Percentiles rank a stretch among this genome's conserved stretches.
Conservation (phyloP, 2,329 filamentous ascomycete species). For the Achaetomium macrosporum region DNA sequence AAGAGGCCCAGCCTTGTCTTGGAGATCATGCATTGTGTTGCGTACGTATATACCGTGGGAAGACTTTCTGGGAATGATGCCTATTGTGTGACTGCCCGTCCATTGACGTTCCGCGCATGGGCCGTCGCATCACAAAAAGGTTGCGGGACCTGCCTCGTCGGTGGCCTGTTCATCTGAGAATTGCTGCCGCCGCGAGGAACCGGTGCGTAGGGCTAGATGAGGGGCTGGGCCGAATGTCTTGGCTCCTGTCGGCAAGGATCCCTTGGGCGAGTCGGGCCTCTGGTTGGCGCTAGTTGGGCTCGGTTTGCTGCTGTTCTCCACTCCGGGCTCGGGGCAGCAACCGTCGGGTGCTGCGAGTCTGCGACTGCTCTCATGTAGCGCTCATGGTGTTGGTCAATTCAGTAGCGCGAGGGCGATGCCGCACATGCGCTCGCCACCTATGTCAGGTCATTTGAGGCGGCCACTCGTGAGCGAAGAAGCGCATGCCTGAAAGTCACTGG, state of each 20-base stretch:
- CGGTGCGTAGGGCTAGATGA: slow-evolving; percentile 20
- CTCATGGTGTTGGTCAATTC: too few relatives aligned
- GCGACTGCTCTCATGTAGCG: too few relatives aligned
- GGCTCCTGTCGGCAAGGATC: slow-evolving; percentile 12
- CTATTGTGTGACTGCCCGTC: too few relatives aligned
- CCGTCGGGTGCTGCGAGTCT: too few relatives aligned
- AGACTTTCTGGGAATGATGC: too few relatives aligned
- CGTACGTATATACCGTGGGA: background rate
- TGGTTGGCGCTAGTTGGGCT: background rate
- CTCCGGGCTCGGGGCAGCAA: background rate
- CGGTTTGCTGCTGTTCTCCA: background rate
- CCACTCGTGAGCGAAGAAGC: too few relatives aligned
- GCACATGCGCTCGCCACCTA: background rate
- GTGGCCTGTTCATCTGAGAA: background rate
- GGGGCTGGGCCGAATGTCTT: slow-evolving; percentile 14
- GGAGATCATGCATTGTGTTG: background rate
- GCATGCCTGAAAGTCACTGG: slow-evolving; percentile 1
- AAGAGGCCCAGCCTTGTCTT: slow-evolving; percentile 3
- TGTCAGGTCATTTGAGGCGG: background rate
- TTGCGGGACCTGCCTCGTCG: background rate
- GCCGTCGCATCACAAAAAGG: background rate
- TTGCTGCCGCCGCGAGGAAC: slow-evolving; percentile 1
- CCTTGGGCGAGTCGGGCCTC: too few relatives aligned
- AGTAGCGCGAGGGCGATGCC: too few relatives aligned
- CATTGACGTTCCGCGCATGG: background rate